Evolutionary conservation across 2,329 filamentous ascomycete species (phyloP).

Genomic region (Colletotrichum graminicola): DNA sequence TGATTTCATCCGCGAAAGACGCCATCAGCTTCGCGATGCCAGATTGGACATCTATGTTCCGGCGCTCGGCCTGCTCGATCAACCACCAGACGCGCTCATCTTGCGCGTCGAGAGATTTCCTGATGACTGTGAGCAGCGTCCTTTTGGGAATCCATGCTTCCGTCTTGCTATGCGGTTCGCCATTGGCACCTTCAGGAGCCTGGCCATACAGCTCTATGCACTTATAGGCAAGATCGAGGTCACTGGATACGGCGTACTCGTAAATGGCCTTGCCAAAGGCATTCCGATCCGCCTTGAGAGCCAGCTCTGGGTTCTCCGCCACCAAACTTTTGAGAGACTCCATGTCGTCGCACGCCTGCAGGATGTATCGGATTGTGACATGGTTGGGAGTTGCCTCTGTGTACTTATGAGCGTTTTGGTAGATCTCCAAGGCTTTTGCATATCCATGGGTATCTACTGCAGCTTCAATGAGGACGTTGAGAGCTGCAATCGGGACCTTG

Average conservation of each 20-base stretch:
- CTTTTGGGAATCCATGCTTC: constrained; percentile 29
- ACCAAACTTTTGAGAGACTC: constrained; percentile 47
- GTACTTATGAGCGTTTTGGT: constrained; percentile 47
- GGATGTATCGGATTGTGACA: constrained; percentile 48
- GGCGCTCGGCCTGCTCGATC: constrained; percentile 38
- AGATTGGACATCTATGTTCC: constrained; percentile 37
- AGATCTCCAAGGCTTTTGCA: constrained; percentile 51
- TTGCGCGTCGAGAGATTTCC: constrained; percentile 34
- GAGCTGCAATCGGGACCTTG: constrained; percentile 54
- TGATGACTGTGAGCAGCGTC: constrained; percentile 35
- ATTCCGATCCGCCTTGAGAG: constrained; percentile 37
- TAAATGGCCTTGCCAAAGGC: constrained; percentile 29
- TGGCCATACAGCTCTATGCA: constrained; percentile 35
- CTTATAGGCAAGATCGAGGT: constrained; percentile 37
- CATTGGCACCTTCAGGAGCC: constrained; percentile 9
- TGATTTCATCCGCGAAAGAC: constrained; percentile 36
- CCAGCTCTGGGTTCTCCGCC: constrained; percentile 48
- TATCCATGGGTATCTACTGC: constrained; percentile 47
- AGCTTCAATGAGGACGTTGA: constrained; percentile 53
- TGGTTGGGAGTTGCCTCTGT: constrained; percentile 47
- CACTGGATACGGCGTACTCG: constrained; percentile 30
- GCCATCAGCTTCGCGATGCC: constrained; percentile 39
- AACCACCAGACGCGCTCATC: constrained; percentile 40
- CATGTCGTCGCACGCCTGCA: constrained; percentile 47
- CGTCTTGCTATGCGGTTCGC: not conserved